Evolutionary conservation across 1,284 basidiomycete species (phyloP).

Genomic region (Fomitiporia mediterranea): DNA sequence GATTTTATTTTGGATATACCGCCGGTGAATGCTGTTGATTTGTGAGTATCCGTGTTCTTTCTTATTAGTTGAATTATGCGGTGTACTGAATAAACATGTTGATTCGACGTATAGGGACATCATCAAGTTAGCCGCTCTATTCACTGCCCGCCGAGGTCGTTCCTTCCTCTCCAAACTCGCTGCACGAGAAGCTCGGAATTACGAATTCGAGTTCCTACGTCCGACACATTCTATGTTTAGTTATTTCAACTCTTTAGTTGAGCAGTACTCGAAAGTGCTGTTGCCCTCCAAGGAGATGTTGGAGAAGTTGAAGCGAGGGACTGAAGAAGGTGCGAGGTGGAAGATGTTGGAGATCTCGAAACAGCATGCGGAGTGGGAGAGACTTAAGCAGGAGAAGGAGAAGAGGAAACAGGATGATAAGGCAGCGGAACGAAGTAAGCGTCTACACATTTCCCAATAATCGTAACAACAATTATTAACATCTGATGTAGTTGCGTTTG

Average conservation of each 20-base stretch:
- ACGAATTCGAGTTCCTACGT: constrained; percentile 96
- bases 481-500: constrained; percentile 67
- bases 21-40: constrained; percentile 83
- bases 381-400: constrained; percentile 76
- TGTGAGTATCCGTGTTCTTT: constrained; percentile 54
- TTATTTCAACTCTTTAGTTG: constrained; percentile 95
- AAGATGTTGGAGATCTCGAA: constrained; percentile 73
- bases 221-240: constrained; percentile 95
- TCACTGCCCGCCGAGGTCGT: constrained; percentile 89
- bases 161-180: constrained; percentile 84
- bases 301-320: constrained; percentile 61
- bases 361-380: constrained; percentile 87
- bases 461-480: constrained; percentile 17
- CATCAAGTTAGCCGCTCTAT: constrained; percentile 92
- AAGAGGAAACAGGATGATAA: constrained; percentile 86
- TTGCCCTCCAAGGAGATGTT: constrained; percentile 76
- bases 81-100: too few species aligned
- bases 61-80: too few species aligned
- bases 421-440: constrained; percentile 80
- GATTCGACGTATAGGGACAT: constrained; percentile 64
- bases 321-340: constrained; percentile 64
- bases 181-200: constrained; percentile 88
- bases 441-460: neutral
- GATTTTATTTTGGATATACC: constrained; percentile 90
- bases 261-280: constrained; percentile 92